Percentiles rank a stretch among this genome's conserved stretches.
phyloP scores from a whole-genome alignment of 1,284 basidiomycete genomes.

The Cryptococcus wingfieldii region DNA sequence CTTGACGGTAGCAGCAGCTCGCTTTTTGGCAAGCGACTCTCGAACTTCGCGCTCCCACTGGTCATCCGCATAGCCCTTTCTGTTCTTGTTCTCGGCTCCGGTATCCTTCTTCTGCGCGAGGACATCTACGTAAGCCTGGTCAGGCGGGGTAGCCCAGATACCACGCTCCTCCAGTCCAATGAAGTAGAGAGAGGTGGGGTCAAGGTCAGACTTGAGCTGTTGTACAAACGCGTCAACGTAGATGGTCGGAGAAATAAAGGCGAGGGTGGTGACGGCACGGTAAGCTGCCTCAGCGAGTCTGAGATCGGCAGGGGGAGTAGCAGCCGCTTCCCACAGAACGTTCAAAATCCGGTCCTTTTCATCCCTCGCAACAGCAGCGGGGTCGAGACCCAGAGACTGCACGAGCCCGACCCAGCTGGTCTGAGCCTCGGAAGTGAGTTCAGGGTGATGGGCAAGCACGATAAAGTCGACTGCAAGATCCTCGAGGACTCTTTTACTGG shows the following conservation, averaged over 20 bases:
- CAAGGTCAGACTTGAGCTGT: slow-evolving; percentile 63
- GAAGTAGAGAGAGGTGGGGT: slow-evolving; percentile 57
- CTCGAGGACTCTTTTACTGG: slow-evolving; percentile 24
- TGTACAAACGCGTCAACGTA: slow-evolving; percentile 67
- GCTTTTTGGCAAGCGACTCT: slow-evolving; percentile 64
- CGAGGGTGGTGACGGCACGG: slow-evolving; percentile 67
- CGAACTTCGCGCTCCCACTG: slow-evolving; percentile 93
- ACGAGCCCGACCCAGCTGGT: slow-evolving; percentile 80
- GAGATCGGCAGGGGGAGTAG: slow-evolving; percentile 29
- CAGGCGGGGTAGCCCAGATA: slow-evolving; percentile 79
- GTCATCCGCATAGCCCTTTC: slow-evolving; percentile 78
- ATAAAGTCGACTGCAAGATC: slow-evolving; percentile 54
- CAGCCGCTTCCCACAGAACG: slow-evolving; percentile 32
- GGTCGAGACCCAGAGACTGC: slow-evolving; percentile 64
- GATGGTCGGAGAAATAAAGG: slow-evolving; percentile 68
- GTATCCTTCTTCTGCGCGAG: slow-evolving; percentile 60
- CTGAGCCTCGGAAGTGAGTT: slow-evolving; percentile 59
- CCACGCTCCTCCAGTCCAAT: slow-evolving; percentile 70
- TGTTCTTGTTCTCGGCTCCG: slow-evolving; percentile 58
- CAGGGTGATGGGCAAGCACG: slow-evolving; percentile 69
- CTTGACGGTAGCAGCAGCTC: slow-evolving; percentile 53
- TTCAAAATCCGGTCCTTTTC: slow-evolving; percentile 35
- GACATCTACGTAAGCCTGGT: slow-evolving; percentile 71
- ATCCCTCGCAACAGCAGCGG: slow-evolving; percentile 52
- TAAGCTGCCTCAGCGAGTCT: slow-evolving; percentile 58